Conservation (phyloP, 106 monocot genomes). For the Platanthera zijinensis region DNA sequence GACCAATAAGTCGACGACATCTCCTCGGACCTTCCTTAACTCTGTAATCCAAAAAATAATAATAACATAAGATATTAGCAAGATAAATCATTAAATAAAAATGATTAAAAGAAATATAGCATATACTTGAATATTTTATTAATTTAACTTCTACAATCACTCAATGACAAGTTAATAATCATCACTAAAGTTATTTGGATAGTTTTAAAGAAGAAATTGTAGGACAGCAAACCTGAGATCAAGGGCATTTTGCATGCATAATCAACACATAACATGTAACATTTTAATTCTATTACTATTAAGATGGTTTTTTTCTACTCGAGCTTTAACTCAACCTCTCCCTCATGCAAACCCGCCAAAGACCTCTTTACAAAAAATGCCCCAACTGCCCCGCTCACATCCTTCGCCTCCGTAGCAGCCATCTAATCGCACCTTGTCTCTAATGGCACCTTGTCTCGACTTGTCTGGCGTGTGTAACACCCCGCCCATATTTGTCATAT, state of each 20-base stretch:
- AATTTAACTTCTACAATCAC: not conserved
- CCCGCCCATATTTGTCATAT: too few species aligned
- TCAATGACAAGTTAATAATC: not conserved
- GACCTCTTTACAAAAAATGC: too few species aligned
- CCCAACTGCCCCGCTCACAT: too few species aligned
- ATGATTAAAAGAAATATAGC: not conserved
- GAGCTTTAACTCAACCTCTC: too few species aligned
- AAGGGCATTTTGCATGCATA: not conserved
- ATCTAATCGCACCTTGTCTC: too few species aligned
- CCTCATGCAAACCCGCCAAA: too few species aligned
- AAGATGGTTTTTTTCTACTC: too few species aligned
- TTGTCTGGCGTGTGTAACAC: too few species aligned
- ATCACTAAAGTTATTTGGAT: not conserved
- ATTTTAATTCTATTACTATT: not conserved
- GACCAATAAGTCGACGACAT: not conserved
- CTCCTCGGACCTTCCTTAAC: not conserved
- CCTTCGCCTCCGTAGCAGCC: too few species aligned
- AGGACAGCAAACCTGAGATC: not conserved
- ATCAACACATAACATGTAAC: not conserved
- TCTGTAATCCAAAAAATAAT: not conserved
- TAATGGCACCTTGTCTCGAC: too few species aligned
- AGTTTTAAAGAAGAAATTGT: not conserved
- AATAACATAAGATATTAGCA: not conserved
- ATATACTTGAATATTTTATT: not conserved
- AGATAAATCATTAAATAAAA: not conserved